These are phyloP conservation scores for Digitaria exilis DNA, from an alignment of 202 grass and related monocot species.

Conservation along the genomic window DNA sequence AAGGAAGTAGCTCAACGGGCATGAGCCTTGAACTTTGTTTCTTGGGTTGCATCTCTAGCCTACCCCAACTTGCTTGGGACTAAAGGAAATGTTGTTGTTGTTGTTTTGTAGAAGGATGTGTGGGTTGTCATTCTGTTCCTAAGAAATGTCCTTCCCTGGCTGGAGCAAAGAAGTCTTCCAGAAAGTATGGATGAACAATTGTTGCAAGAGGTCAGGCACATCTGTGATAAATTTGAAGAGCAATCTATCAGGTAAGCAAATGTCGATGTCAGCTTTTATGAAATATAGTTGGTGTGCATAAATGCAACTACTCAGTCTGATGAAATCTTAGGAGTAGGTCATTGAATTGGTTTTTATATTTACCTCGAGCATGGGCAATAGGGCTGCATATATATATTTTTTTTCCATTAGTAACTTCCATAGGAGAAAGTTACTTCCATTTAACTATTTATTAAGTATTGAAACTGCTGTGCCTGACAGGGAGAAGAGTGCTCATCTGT, in stretches of 20 bases:
- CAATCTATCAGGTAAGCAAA: constrained; percentile 30
- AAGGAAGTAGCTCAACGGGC: no score
- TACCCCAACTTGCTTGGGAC: no score
- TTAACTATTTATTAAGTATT: no score
- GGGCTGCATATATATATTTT: not conserved
- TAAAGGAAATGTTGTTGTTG: no score
- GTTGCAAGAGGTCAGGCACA: constrained; percentile 23
- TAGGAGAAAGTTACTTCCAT: not conserved
- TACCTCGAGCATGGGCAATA: not conserved
- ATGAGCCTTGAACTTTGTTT: no score
- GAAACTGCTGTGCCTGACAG: constrained; percentile 29
- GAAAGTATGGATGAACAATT: constrained; percentile 33
- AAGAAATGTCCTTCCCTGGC: constrained; percentile 23
- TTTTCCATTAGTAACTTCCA: not conserved
- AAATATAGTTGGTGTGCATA: not conserved
- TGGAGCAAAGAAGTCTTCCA: constrained; percentile 19
- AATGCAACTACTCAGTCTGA: not conserved
- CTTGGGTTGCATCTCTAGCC: no score
- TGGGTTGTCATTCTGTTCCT: constrained; percentile 28
- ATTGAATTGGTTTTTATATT: not conserved
- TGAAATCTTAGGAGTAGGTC: not conserved
- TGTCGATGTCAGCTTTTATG: not conserved
- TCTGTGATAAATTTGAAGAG: constrained; percentile 37
- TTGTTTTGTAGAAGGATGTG: constrained; percentile 50
- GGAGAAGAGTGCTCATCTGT: not conserved